Conservation (phyloP, 1,284 basidiomycete genomes). For the Naganishia sp. region DNA sequence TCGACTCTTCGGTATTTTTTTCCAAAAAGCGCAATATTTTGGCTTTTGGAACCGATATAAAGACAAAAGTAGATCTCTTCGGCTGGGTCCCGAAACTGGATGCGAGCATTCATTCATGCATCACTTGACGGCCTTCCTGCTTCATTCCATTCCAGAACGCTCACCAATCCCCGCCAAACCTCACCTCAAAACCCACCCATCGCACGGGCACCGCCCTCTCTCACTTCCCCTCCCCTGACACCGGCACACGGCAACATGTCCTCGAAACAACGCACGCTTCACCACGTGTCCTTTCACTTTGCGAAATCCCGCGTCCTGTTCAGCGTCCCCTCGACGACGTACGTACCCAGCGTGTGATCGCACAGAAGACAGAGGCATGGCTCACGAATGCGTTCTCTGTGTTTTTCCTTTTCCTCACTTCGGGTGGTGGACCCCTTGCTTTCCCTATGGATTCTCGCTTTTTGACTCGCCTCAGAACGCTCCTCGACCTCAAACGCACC, state of each 20-base stretch:
- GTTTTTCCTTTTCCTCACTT: background rate
- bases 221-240: background rate
- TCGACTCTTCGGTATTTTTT: background rate
- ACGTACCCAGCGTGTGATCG: background rate
- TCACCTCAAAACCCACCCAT: background rate
- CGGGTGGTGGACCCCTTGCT: too few species aligned
- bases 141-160: too few species aligned
- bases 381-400: too few species aligned
- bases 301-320: conserved; percentile 32
- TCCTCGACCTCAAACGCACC: conserved; percentile 28
- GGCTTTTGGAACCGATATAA: background rate
- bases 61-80: background rate
- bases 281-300: conserved; percentile 34
- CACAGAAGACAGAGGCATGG: too few species aligned
- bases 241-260: conserved; percentile 3
- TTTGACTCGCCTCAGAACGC: conserved; percentile 10
- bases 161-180: too few species aligned
- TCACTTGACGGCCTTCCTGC: too few species aligned
- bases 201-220: too few species aligned
- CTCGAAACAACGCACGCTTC: conserved; percentile 22
- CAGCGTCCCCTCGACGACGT: conserved; percentile 30
- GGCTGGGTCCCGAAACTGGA: background rate
- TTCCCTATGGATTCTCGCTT: too few species aligned
- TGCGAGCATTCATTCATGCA: too few species aligned
- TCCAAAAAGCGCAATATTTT: background rate